Conservation (phyloP, 805 yeast genomes). For the Torulaspora gathmanii region DNA sequence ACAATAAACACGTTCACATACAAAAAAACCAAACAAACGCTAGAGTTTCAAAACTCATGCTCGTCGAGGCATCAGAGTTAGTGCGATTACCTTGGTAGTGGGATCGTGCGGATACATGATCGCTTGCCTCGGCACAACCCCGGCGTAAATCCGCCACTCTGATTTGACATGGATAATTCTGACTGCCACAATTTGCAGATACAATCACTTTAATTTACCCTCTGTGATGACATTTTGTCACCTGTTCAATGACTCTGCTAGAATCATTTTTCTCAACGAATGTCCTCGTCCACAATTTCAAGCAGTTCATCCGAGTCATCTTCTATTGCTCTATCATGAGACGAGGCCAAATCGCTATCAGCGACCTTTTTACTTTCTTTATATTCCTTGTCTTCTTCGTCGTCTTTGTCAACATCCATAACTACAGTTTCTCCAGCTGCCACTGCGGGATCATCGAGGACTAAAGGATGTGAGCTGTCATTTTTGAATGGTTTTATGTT, state of each 20-base stretch:
- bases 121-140: too few species aligned
- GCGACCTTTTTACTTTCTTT: neutral
- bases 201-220: too few species aligned
- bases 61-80: too few species aligned
- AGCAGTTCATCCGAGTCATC: constrained; percentile 17
- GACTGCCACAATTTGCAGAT: too few species aligned
- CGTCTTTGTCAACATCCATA: constrained; percentile 28
- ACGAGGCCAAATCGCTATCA: neutral
- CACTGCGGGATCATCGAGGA: constrained; percentile 27
- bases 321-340: constrained; percentile 1
- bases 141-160: too few species aligned
- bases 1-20: too few species aligned
- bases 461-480: constrained; percentile 31
- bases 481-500: constrained; percentile 33
- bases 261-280: neutral
- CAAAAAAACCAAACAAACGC: too few species aligned
- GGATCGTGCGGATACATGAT: too few species aligned
- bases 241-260: neutral
- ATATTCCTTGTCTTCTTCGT: constrained; percentile 5
- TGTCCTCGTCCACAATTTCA: constrained; percentile 16
- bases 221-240: too few species aligned
- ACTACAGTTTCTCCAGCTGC: constrained; percentile 17
- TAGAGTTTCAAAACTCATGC: too few species aligned
- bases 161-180: too few species aligned
- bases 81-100: too few species aligned